Conservation (phyloP, 169 alveolate genomes). For the Plasmodium vinckei region DNA sequence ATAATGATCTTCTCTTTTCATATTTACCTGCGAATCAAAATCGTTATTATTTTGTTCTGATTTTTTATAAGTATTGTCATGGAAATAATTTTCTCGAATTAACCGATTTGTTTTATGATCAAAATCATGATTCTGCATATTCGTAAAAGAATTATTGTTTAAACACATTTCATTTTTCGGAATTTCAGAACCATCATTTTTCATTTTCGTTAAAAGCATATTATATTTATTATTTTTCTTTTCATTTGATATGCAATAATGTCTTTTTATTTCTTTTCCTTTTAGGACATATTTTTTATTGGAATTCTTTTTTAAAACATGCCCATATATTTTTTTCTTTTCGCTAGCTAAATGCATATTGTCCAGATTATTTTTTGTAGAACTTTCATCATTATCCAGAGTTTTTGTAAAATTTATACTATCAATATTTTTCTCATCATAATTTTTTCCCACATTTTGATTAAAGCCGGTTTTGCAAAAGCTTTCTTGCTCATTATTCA, state of each 20-base stretch:
- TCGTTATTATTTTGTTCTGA: no score
- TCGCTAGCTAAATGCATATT: not conserved
- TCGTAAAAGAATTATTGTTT: not conserved
- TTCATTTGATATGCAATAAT: slow-evolving; percentile 3
- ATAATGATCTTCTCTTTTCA: no score
- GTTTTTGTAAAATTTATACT: no score
- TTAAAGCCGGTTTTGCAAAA: no score
- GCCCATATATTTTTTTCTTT: not conserved
- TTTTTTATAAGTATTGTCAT: no score
- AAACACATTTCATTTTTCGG: not conserved
- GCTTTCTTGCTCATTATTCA: no score
- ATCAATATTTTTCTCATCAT: no score
- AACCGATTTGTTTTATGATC: not conserved
- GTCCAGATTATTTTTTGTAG: no score
- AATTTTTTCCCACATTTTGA: no score
- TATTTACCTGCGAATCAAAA: no score
- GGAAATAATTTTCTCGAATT: not conserved
- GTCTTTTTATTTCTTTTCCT: not conserved
- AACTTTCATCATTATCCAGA: no score
- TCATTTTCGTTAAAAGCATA: slow-evolving; percentile 1
- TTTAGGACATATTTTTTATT: not conserved
- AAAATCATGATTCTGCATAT: slow-evolving; percentile 6
- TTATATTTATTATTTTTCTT: slow-evolving; percentile 3
- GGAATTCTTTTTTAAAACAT: not conserved
- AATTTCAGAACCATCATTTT: slow-evolving; percentile 7